These are phyloP conservation scores for Podaxis sp. DNA, from an alignment of 768 basidiomycete genomes.

Conservation along the genomic window DNA sequence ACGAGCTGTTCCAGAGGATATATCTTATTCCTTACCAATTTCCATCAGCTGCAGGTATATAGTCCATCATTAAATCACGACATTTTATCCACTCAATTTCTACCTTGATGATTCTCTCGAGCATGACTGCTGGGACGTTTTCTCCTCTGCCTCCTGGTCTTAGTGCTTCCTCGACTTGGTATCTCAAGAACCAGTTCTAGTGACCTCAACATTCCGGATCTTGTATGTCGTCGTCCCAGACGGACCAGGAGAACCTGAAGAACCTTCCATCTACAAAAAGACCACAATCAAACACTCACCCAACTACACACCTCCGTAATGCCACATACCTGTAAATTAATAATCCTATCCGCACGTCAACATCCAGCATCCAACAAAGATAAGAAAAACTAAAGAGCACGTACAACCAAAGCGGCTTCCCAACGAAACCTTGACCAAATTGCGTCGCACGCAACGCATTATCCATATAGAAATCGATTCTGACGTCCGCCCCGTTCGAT, in stretches of 20 bases:
- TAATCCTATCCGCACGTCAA: slow-evolving; percentile 28
- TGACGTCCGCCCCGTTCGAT: slow-evolving; percentile 34
- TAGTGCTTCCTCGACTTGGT: too few species aligned
- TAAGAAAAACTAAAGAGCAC: slow-evolving; percentile 15
- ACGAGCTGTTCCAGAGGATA: too few species aligned
- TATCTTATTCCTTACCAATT: too few species aligned
- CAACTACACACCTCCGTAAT: neutral
- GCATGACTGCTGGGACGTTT: too few species aligned
- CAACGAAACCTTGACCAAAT: slow-evolving; percentile 38
- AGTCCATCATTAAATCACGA: too few species aligned
- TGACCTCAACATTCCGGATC: slow-evolving; percentile 38
- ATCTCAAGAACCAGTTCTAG: slow-evolving; percentile 20
- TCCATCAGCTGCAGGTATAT: too few species aligned
- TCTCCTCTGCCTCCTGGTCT: too few species aligned
- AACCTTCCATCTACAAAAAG: slow-evolving; percentile 40
- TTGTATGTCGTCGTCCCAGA: slow-evolving; percentile 40
- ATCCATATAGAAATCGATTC: slow-evolving; percentile 42
- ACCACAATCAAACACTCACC: neutral
- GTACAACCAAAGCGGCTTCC: slow-evolving; percentile 40
- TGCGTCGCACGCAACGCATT: slow-evolving; percentile 34
- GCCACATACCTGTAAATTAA: slow-evolving; percentile 36
- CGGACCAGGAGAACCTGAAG: slow-evolving; percentile 42
- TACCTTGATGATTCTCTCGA: too few species aligned
- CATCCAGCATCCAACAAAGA: neutral
- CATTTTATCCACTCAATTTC: too few species aligned